These are phyloP conservation scores for Candolleomyces efflorescens DNA, from an alignment of 768 basidiomycete genomes.

Conservation along the genomic window DNA sequence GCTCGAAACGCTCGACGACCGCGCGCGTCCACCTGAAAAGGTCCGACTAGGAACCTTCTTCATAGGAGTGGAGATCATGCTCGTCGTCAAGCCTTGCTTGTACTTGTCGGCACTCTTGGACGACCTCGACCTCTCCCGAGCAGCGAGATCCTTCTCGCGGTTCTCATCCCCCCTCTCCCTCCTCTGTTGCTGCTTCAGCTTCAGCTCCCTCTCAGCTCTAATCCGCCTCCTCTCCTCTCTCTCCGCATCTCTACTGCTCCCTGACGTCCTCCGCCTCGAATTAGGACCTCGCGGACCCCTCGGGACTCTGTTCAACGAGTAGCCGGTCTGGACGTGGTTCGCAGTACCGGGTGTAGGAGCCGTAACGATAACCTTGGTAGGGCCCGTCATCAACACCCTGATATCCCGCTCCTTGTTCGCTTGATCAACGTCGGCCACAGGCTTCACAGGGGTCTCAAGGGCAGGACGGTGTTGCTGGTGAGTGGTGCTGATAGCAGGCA, in stretches of 20 bases:
- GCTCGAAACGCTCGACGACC: not conserved
- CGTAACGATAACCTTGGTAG: constrained; percentile 49
- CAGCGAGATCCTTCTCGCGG: too few relatives aligned
- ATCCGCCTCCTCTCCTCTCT: not conserved
- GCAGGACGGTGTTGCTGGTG: not conserved
- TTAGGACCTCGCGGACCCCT: not conserved
- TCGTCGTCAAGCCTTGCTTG: not conserved
- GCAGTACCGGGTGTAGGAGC: constrained; percentile 45
- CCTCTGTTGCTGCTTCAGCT: too few relatives aligned
- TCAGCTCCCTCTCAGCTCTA: not conserved
- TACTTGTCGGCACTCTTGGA: not conserved
- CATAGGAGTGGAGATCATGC: not conserved
- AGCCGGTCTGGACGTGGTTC: not conserved
- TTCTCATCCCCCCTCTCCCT: not conserved
- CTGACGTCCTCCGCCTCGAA: not conserved
- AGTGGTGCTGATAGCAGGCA: not conserved
- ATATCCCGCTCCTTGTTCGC: constrained; percentile 23
- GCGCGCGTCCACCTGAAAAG: not conserved
- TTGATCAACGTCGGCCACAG: not conserved
- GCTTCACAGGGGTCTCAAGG: constrained; percentile 5
- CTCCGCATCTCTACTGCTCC: not conserved
- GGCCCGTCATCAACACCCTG: constrained; percentile 41
- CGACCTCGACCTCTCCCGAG: too few relatives aligned
- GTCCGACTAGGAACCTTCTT: constrained; percentile 1
- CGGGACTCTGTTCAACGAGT: not conserved